phyloP scores from a whole-genome alignment of 2,329 filamentous ascomycete genomes.

The Cercospora citrullina region DNA sequence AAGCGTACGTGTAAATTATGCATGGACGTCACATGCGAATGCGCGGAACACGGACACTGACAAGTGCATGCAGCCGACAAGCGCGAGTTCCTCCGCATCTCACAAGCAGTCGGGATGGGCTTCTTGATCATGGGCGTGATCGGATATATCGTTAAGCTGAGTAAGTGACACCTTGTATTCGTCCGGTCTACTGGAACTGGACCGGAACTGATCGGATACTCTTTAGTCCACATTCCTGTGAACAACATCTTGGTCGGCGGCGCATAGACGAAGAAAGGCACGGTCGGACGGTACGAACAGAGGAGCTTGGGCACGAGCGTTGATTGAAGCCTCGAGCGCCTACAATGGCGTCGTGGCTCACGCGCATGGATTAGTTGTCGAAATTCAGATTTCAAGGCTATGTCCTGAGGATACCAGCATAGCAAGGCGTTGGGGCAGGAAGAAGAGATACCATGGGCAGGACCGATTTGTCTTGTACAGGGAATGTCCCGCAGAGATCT shows the following conservation, averaged over 20 bases:
- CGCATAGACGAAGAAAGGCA: conserved; percentile 49
- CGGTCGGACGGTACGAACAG: neutral
- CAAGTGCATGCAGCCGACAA: conserved; percentile 50
- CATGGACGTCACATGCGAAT: neutral
- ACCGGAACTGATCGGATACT: neutral
- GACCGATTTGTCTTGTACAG: neutral
- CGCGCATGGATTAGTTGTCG: neutral
- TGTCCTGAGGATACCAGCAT: conserved; percentile 11
- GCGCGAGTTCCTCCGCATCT: conserved; percentile 61
- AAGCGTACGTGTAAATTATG: conserved; percentile 42
- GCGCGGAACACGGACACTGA: conserved; percentile 1
- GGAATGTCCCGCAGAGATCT: neutral
- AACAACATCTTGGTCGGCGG: conserved; percentile 70
- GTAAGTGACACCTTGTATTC: conserved; percentile 42
- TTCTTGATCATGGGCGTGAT: conserved; percentile 71
- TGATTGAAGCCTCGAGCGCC: neutral
- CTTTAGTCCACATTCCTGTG: conserved; percentile 65
- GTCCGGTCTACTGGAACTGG: neutral
- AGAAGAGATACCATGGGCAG: conserved; percentile 4
- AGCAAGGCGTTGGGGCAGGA: conserved; percentile 22
- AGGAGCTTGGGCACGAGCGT: neutral
- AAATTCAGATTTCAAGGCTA: neutral
- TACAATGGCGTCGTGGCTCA: neutral
- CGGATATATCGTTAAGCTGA: conserved; percentile 70
- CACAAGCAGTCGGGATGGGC: conserved; percentile 66